Conservation (phyloP, 2,329 filamentous ascomycete species). For the Neodidymelliopsis sp. region DNA sequence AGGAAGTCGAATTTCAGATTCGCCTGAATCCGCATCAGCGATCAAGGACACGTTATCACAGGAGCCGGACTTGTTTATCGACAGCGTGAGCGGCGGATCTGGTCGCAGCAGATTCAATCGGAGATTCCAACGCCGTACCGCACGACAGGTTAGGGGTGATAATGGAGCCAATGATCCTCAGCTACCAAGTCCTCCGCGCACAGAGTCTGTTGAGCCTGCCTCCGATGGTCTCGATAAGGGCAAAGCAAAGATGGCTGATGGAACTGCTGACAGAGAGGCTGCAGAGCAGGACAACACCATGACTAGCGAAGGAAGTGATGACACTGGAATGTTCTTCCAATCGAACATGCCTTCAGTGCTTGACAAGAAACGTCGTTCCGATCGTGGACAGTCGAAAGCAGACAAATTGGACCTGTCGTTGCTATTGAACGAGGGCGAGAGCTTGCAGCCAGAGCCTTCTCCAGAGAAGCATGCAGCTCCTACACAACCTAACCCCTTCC, state of each 20-base stretch:
- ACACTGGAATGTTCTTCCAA: slow-evolving; percentile 50
- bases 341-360: slow-evolving; percentile 39
- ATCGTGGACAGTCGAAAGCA: slow-evolving; percentile 31
- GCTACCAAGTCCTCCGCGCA: slow-evolving; percentile 9
- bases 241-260: slow-evolving; percentile 25
- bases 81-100: slow-evolving; percentile 40
- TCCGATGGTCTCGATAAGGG: slow-evolving; percentile 16
- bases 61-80: slow-evolving; percentile 42
- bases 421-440: slow-evolving; percentile 42
- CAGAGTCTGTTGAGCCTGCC: slow-evolving; percentile 8
- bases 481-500: slow-evolving; percentile 38
- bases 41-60: background rate
- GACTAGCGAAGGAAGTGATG: slow-evolving; percentile 41
- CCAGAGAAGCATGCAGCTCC: slow-evolving; percentile 25
- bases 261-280: slow-evolving; percentile 13
- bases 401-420: slow-evolving; percentile 43
- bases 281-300: slow-evolving; percentile 24
- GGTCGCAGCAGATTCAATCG: slow-evolving; percentile 50
- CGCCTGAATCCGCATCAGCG: slow-evolving; percentile 21
- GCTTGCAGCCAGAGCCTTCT: slow-evolving; percentile 41
- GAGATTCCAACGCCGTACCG: slow-evolving; percentile 53
- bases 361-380: slow-evolving; percentile 30
- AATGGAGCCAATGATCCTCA: slow-evolving; percentile 45
- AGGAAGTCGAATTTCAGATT: slow-evolving; percentile 49
- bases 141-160: slow-evolving; percentile 48